Conservation (phyloP, 78 protist species). For the Anaeramoeba flamelloides region DNA sequence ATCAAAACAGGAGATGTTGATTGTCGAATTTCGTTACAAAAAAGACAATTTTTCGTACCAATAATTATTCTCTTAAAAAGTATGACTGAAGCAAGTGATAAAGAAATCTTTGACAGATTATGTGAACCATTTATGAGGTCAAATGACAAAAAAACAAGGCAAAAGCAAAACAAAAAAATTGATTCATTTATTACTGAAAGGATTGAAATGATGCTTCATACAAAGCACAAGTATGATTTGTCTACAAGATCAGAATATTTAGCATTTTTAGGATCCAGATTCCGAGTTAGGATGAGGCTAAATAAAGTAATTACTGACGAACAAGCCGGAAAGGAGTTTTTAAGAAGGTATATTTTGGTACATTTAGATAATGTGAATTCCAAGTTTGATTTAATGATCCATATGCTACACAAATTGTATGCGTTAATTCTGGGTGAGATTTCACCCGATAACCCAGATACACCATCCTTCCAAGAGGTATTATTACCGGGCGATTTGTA, state of each 20-base stretch:
- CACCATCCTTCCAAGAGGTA: conserved; percentile 54
- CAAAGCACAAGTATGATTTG: conserved; percentile 9
- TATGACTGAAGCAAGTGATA: no score
- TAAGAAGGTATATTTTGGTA: conserved; percentile 41
- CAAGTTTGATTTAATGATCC: conserved; percentile 59
- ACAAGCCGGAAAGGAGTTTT: conserved; percentile 33
- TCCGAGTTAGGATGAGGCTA: no score
- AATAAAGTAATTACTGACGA: no score
- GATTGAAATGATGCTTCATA: conserved; percentile 44
- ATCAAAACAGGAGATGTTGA: no score
- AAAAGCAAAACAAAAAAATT: no score
- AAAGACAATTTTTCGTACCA: no score
- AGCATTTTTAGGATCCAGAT: conserved; percentile 40
- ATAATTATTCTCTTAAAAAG: no score
- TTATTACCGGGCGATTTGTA: conserved; percentile 66
- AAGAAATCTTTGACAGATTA: no score
- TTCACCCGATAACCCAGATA: conserved; percentile 52
- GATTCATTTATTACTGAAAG: conserved; percentile 41
- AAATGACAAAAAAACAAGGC: no score
- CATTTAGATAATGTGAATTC: conserved; percentile 45
- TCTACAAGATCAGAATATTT: conserved; percentile 28
- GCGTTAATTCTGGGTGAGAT: conserved; percentile 34
- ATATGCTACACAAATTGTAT: conserved; percentile 61
- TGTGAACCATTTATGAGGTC: no score
- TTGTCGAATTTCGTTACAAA: no score